Evolutionary conservation across 192 early-diverging fungal genomes (phyloP).

Genomic region (Dispira parvispora): DNA sequence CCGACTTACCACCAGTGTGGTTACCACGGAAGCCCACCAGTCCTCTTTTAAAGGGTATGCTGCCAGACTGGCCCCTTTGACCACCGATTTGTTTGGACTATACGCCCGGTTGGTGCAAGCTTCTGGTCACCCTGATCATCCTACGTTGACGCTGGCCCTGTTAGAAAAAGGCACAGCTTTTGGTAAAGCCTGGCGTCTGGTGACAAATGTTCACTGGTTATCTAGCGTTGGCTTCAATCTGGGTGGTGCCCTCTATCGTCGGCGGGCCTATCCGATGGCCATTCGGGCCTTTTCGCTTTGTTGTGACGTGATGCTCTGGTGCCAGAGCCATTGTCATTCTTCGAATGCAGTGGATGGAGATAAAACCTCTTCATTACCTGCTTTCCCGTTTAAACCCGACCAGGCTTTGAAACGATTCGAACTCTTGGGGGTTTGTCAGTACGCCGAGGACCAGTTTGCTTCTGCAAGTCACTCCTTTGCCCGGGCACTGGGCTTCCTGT

Average conservation of each 20-base stretch:
- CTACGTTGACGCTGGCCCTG: too few relatives aligned
- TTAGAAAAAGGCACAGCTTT: too few relatives aligned
- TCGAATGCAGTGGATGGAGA: not conserved
- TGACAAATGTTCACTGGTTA: not conserved
- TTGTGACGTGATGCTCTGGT: too few relatives aligned
- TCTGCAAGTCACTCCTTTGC: not conserved
- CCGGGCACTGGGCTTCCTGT: not conserved
- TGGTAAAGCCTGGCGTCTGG: too few relatives aligned
- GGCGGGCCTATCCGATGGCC: not conserved
- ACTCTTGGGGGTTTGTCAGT: not conserved
- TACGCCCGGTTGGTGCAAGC: too few relatives aligned
- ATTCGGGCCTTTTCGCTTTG: not conserved
- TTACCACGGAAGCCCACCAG: too few relatives aligned
- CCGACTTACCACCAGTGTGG: too few relatives aligned
- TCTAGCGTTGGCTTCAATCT: slow-evolving; percentile 3
- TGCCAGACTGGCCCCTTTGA: too few relatives aligned
- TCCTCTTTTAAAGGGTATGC: too few relatives aligned
- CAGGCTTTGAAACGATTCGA: slow-evolving; percentile 8
- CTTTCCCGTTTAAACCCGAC: not conserved
- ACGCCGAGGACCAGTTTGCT: not conserved
- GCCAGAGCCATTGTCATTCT: too few relatives aligned
- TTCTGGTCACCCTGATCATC: too few relatives aligned
- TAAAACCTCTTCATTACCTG: not conserved
- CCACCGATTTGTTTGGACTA: too few relatives aligned
- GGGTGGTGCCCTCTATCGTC: slow-evolving; percentile 3